These are phyloP conservation scores for Nepenthes mirabilis DNA, from an alignment of 148 eudicot species.

Conservation along the genomic window DNA sequence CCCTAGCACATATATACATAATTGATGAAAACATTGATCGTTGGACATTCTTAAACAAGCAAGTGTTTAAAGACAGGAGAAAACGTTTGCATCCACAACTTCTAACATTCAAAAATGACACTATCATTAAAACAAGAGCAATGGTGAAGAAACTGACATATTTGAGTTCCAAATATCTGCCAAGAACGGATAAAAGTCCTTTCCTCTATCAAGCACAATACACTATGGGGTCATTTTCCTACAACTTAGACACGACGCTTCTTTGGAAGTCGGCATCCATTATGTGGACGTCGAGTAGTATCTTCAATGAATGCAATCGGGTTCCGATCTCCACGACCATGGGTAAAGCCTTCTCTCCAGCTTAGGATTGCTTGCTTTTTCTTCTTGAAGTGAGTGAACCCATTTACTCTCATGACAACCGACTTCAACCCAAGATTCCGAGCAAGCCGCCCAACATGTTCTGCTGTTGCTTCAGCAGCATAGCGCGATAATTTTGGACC, in stretches of 20 bases:
- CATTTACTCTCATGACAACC: constrained; percentile 77
- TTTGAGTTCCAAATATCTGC: too few species aligned
- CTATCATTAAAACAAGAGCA: too few species aligned
- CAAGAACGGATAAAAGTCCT: too few species aligned
- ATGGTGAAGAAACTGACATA: too few species aligned
- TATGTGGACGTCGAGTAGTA: constrained; percentile 78
- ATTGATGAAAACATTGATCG: too few species aligned
- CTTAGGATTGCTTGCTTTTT: constrained; percentile 71
- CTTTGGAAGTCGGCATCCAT: constrained; percentile 82
- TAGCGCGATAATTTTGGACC: constrained; percentile 50
- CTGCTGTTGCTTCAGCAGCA: constrained; percentile 83
- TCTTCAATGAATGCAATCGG: constrained; percentile 76
- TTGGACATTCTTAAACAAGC: too few species aligned
- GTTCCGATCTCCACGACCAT: constrained; percentile 37
- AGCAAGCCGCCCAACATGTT: constrained; percentile 62
- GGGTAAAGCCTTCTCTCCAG: constrained; percentile 71
- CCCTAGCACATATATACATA: too few species aligned
- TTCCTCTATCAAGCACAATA: too few species aligned
- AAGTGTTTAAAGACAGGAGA: too few species aligned
- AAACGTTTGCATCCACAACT: too few species aligned
- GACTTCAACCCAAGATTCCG: constrained; percentile 54
- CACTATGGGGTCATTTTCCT: neutral
- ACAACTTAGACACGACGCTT: constrained; percentile 24
- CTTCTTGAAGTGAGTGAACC: constrained; percentile 68
- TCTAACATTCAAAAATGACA: too few species aligned